These are phyloP conservation scores for Vicia faba DNA, from an alignment of 306 rosid species.

Conservation along the genomic window DNA sequence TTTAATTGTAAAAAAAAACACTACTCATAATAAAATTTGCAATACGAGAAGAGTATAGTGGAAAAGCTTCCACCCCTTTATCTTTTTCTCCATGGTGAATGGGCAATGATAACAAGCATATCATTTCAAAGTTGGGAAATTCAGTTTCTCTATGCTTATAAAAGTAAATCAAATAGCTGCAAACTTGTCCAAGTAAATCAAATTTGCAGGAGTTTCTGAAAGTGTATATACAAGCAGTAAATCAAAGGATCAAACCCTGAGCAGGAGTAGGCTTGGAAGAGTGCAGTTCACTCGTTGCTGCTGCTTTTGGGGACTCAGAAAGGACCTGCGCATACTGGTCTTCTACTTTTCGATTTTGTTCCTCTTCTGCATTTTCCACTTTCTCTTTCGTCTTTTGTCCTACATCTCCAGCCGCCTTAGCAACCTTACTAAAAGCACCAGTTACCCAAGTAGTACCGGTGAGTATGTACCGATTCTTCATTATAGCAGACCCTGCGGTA, in stretches of 20 bases:
- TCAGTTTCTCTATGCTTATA: slow-evolving; percentile 36
- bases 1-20: too few species aligned
- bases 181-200: slow-evolving; percentile 38
- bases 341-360: slow-evolving; percentile 59
- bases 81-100: neutral
- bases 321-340: slow-evolving; percentile 74
- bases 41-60: neutral
- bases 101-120: slow-evolving; percentile 21
- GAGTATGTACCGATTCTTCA: slow-evolving; percentile 80
- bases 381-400: slow-evolving; percentile 93
- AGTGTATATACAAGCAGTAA: slow-evolving; percentile 56
- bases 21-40: neutral
- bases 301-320: slow-evolving; percentile 75
- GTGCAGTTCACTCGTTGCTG: slow-evolving; percentile 54
- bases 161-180: slow-evolving; percentile 40
- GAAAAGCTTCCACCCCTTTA: slow-evolving; percentile 12
- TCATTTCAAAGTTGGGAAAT: slow-evolving; percentile 22
- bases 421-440: slow-evolving; percentile 79
- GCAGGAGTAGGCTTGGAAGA: slow-evolving; percentile 75
- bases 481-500: slow-evolving; percentile 86
- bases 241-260: slow-evolving; percentile 83
- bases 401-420: slow-evolving; percentile 92
- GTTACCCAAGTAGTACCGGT: slow-evolving; percentile 90
- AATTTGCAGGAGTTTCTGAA: slow-evolving; percentile 44
- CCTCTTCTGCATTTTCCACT: slow-evolving; percentile 65